Evolutionary conservation across 306 rosid species (phyloP), one percentile per base, ranked within the genome.

Genomic region (Cucurbita ficifolia): DNA sequence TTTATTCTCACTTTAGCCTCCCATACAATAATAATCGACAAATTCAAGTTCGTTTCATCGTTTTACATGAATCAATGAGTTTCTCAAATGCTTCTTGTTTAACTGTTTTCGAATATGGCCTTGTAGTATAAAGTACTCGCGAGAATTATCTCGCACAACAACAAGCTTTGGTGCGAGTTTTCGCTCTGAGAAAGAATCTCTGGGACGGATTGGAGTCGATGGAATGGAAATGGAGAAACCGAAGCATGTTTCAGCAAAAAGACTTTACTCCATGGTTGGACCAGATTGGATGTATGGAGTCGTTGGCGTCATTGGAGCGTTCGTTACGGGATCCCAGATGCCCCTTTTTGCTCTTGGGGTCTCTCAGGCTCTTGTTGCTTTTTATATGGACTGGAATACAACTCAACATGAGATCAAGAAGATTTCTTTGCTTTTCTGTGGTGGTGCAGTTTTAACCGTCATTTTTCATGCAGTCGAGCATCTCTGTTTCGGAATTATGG

Each of bases 311-410:
- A 64, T 89, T 10, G 79, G 91, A 70, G 98, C 95, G 17, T 89
- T 94, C 54, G 64, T 94, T 76, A 89, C 97, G 6, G 98, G 97
- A 78, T 92, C 98, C 12, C 98, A 94, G 73, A 94, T 94, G 98
- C 97, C 97, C 49, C 94, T 90, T 36, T 94, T 87, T 68, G 96
- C 98, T 75, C 97, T 94, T 4, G 98, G 98, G 36, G 86, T 94
- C 56, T 86, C 98, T 80, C 94, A 94, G 19, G 96, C 98, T 62
- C 97, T 94, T 78, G 98, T 94, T 54, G 75, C 98, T 6, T 94
- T 82, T 79, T 94, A 94, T 79, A 87, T 90, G 98, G 97, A 91
- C 70, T 94, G 98, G 97, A 89, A 90, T 21, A 89, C 92, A 46
- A 94, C 98, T n/a, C 60, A 79, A 7, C 94, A 12, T 10, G 96